Conservation (phyloP, 106 monocot genomes). For the Posidonia australis region DNA sequence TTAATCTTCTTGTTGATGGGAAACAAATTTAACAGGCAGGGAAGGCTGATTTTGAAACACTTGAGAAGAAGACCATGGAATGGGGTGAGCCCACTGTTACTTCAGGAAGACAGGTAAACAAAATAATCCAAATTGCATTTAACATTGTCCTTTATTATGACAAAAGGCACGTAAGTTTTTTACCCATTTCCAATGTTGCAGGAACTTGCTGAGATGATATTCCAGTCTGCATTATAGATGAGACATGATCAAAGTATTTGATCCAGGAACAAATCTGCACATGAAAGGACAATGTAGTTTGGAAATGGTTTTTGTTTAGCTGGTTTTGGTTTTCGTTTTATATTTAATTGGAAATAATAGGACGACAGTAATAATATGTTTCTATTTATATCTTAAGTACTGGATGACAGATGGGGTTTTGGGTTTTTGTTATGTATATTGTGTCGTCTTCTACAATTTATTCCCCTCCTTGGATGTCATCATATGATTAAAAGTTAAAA, state of each 20-base stretch:
- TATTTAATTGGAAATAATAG: too few relatives aligned
- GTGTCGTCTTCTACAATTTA: too few relatives aligned
- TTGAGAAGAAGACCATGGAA: conserved; percentile 86
- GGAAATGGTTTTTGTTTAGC: not conserved
- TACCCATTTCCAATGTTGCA: conserved; percentile 18
- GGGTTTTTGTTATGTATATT: too few relatives aligned
- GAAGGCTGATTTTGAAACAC: conserved; percentile 76
- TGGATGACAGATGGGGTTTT: too few relatives aligned
- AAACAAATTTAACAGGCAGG: conserved; percentile 49
- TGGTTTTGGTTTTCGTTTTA: too few relatives aligned
- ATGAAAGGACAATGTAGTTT: not conserved
- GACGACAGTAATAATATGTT: too few relatives aligned
- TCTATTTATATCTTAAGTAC: too few relatives aligned
- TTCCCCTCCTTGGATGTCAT: too few relatives aligned
- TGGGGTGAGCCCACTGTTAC: conserved; percentile 74
- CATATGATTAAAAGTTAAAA: too few relatives aligned
- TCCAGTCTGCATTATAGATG: conserved; percentile 52
- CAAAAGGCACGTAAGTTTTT: not conserved
- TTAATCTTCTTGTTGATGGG: too few relatives aligned
- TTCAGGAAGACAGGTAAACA: conserved; percentile 85
- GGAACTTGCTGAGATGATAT: conserved; percentile 82
- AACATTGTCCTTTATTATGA: not conserved
- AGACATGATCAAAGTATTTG: not conserved
- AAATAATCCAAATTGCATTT: not conserved
- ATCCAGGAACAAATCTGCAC: not conserved